phyloP scores from a whole-genome alignment of 495 filamentous ascomycete genomes.

The Penicillium coprophilum region DNA sequence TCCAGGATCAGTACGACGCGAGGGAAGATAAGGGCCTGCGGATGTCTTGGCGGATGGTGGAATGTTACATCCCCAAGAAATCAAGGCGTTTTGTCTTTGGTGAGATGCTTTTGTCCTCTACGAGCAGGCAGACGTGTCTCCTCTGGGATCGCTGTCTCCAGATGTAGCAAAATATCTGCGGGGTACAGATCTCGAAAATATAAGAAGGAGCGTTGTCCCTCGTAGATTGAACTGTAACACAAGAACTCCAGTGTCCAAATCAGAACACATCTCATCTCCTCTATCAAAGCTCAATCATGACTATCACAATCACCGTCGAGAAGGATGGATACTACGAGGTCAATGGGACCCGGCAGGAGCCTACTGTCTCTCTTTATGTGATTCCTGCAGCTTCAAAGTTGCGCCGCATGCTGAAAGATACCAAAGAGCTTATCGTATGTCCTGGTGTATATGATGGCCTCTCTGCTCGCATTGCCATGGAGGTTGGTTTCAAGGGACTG shows the following conservation, averaged over 20 bases:
- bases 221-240: neutral
- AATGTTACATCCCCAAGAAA: slow-evolving; percentile 28
- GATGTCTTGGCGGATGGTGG: slow-evolving; percentile 23
- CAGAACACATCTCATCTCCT: neutral
- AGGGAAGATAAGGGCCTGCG: slow-evolving; percentile 7
- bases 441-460: slow-evolving; percentile 72
- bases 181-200: slow-evolving; percentile 2
- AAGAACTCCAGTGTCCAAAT: neutral
- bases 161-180: neutral
- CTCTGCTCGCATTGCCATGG: slow-evolving; percentile 62
- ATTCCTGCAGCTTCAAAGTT: slow-evolving; percentile 48
- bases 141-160: neutral
- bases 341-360: slow-evolving; percentile 34
- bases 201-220: slow-evolving; percentile 3
- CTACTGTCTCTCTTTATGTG: slow-evolving; percentile 33
- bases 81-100: slow-evolving; percentile 16
- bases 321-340: slow-evolving; percentile 42
- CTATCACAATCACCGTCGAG: slow-evolving; percentile 39
- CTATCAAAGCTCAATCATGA: slow-evolving; percentile 18
- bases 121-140: neutral
- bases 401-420: slow-evolving; percentile 43
- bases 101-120: slow-evolving; percentile 9
- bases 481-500: slow-evolving; percentile 58
- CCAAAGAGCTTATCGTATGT: slow-evolving; percentile 49
- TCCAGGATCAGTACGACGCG: slow-evolving; percentile 23